phyloP scores from a whole-genome alignment of 2,329 filamentous ascomycete species.

The Blumeria hordei region DNA sequence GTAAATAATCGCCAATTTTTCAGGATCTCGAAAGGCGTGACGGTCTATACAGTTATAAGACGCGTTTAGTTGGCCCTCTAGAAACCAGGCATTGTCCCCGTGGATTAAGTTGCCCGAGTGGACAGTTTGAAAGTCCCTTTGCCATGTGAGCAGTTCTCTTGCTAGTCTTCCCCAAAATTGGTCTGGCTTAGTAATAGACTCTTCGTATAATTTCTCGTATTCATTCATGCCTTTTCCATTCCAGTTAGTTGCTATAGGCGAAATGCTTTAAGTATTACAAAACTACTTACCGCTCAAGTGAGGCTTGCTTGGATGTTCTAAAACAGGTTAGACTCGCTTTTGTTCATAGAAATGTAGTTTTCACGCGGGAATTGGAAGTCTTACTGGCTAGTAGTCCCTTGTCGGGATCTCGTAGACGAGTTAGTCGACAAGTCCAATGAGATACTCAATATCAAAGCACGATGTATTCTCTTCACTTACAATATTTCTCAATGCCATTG shows the following conservation, averaged over 20 bases:
- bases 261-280: background rate
- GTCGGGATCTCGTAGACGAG: too few relatives aligned
- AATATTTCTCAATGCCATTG: too few relatives aligned
- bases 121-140: slow-evolving; percentile 77
- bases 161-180: slow-evolving; percentile 77
- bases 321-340: slow-evolving; percentile 10
- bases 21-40: slow-evolving; percentile 81
- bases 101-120: slow-evolving; percentile 48
- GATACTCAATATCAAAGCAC: too few relatives aligned
- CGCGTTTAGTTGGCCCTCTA: slow-evolving; percentile 81
- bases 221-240: slow-evolving; percentile 30
- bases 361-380: too few relatives aligned
- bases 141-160: slow-evolving; percentile 75
- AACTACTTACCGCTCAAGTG: slow-evolving; percentile 33
- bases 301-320: slow-evolving; percentile 47
- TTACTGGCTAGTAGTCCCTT: too few relatives aligned
- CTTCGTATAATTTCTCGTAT: slow-evolving; percentile 43
- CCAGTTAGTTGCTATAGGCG: background rate
- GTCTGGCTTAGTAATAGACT: slow-evolving; percentile 76
- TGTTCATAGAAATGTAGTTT: too few relatives aligned
- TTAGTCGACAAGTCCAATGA: too few relatives aligned
- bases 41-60: slow-evolving; percentile 95
- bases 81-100: slow-evolving; percentile 84
- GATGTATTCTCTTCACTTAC: too few relatives aligned
- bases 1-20: slow-evolving; percentile 93